Evolutionary conservation across 306 rosid species (phyloP), one percentile per base, ranked within the genome.

Genomic region (Trifolium repens): DNA sequence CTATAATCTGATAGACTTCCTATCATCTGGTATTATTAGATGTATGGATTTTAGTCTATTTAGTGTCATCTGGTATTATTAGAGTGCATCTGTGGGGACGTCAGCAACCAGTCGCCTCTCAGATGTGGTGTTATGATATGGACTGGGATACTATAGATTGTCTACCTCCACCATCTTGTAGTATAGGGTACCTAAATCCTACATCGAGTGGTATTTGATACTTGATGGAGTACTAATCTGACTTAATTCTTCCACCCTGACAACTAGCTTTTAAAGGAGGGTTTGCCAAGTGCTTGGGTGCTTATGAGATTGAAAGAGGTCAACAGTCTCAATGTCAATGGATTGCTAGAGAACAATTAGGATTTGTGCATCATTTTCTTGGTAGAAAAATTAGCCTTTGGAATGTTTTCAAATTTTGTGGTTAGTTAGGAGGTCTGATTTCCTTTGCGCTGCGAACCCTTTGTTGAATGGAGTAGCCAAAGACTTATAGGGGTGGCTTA

Each of bases 371-470:
- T 55, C 61, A 22, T 9, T 19, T 8, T 55, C 15, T 55, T 55
- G 62, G 34, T 22, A 19, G 32, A 55, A 22, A 55, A 10, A 55
- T 22, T 55, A 55, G 34, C 15, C 34, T 55, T 22, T 55, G 62
- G 34, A 49, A 6, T 15, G 55, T 49, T 49, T 49, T 49, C 55
- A 15, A 49, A 49, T 22, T 46, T 42, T 46, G 9, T 49, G 55
- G 55, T 49, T 46, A 49, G 55, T 49, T 46, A 49, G 55, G 55
- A 49, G 55, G 55, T 49, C 55, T 49, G 55, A 49, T 15, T 49
- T 17, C 55, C 55, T 15, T 49, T 49, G 7, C 9, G n/a, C 19
- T 49, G 19, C 22, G 4, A 49, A 49, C 55, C 55, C 55, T 15
- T 49, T 49, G 6, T 49, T 12, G 13, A 15, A 49, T 49, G 55